phyloP scores from a whole-genome alignment of 2,329 filamentous ascomycete genomes.

The Diaporthe nobilis region DNA sequence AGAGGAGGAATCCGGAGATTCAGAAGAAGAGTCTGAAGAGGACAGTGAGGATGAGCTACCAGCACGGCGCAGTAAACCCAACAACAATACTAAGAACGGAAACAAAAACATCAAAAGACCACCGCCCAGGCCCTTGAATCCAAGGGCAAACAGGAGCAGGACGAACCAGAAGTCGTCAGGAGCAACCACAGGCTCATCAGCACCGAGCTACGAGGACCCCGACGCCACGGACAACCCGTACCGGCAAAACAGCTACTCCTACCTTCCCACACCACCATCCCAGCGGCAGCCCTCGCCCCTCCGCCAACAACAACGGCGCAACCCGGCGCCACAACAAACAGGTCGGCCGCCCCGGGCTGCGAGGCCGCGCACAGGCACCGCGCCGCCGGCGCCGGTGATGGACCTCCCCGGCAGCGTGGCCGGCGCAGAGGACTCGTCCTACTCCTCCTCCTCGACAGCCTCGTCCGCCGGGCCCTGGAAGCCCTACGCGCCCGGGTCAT shows the following conservation, averaged over 20 bases:
- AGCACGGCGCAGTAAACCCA: not conserved
- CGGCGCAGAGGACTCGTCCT: constrained; percentile 4
- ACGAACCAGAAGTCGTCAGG: not conserved
- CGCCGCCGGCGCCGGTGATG: constrained; percentile 10
- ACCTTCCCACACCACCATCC: constrained; percentile 32
- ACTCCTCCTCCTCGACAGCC: constrained; percentile 1
- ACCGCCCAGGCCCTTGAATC: not conserved
- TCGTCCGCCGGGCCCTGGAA: constrained; percentile 27
- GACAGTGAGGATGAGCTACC: constrained; percentile 6
- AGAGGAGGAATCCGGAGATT: constrained; percentile 8
- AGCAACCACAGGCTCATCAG: constrained; percentile 1
- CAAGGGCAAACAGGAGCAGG: not conserved
- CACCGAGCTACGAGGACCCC: constrained; percentile 31
- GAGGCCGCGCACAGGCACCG: constrained; percentile 15
- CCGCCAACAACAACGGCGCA: constrained; percentile 3
- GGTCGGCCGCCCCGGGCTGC: not conserved
- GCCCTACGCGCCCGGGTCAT: not conserved
- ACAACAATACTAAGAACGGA: not conserved
- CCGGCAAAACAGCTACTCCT: constrained; percentile 17
- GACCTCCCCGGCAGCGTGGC: not conserved
- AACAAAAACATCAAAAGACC: constrained; percentile 5
- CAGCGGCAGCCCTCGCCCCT: constrained; percentile 25
- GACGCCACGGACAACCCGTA: constrained; percentile 1
- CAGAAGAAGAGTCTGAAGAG: constrained; percentile 18
- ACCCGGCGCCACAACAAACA: constrained; percentile 11